Percentiles rank a stretch among this genome's conserved stretches.
Conservation (phyloP, 306 rosid genomes). For the Alnus glutinosa region DNA sequence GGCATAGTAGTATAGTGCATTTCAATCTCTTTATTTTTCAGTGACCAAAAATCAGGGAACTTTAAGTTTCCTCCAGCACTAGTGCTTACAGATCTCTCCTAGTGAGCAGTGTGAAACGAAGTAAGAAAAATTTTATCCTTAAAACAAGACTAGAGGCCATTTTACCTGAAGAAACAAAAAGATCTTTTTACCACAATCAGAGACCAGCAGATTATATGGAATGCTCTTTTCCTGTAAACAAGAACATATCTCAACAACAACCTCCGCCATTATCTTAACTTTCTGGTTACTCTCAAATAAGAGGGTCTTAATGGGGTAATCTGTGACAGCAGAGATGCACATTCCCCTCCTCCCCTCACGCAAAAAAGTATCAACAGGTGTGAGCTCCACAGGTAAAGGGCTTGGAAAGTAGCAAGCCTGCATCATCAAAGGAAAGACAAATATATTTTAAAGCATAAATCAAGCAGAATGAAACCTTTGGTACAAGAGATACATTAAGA, state of each 20-base stretch:
- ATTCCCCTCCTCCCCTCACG: slow-evolving; percentile 17
- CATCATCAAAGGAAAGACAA: slow-evolving; percentile 9
- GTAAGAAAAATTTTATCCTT: not conserved
- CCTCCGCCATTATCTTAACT: slow-evolving; percentile 21
- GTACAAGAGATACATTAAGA: not conserved
- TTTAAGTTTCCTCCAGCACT: not conserved
- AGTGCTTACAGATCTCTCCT: not conserved
- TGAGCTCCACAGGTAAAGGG: slow-evolving; percentile 45
- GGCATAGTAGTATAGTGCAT: not conserved
- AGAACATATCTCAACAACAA: slow-evolving; percentile 36
- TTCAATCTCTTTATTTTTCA: not conserved
- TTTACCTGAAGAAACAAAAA: slow-evolving; percentile 41
- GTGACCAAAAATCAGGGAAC: not conserved
- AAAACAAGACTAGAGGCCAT: slow-evolving; percentile 5
- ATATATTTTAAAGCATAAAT: not conserved
- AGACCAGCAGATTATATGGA: slow-evolving; percentile 34
- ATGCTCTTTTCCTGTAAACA: slow-evolving; percentile 29
- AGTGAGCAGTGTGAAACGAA: not conserved
- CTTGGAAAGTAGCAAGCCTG: slow-evolving; percentile 44
- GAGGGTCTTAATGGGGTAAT: slow-evolving; percentile 41
- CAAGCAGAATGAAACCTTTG: not conserved
- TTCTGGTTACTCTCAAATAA: slow-evolving; percentile 33
- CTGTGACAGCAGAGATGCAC: slow-evolving; percentile 28
- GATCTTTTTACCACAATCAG: slow-evolving; percentile 39
- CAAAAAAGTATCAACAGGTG: slow-evolving; percentile 29